These are phyloP conservation scores for Aspergillus sclerotioniger DNA, from an alignment of 495 filamentous ascomycete genomes.

Conservation along the genomic window DNA sequence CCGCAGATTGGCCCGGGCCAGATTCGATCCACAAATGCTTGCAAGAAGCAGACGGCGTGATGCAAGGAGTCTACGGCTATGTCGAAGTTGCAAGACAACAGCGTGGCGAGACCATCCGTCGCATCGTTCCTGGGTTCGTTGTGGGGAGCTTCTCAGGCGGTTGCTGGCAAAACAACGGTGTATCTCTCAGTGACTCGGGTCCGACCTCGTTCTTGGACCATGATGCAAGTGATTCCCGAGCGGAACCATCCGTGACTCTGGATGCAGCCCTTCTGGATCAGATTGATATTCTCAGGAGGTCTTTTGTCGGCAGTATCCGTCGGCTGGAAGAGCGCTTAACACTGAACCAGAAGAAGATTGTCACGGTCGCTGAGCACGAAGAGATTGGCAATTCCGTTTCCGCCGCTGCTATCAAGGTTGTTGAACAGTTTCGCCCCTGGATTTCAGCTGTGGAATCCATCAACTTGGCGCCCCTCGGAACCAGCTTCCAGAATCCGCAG, in stretches of 20 bases:
- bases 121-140: conserved; percentile 90
- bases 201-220: conserved; percentile 81
- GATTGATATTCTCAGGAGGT: conserved; percentile 77
- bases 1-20: conserved; percentile 80
- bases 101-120: conserved; percentile 80
- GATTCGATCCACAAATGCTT: conserved; percentile 93
- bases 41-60: conserved; percentile 91
- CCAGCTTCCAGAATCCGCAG: conserved; percentile 77
- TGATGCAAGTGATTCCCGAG: conserved; percentile 63
- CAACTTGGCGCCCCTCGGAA: conserved; percentile 71
- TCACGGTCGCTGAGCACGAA: conserved; percentile 68
- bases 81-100: conserved; percentile 93
- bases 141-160: conserved; percentile 76
- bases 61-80: conserved; percentile 90
- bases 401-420: conserved; percentile 67
- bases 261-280: conserved; percentile 76
- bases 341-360: conserved; percentile 71
- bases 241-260: conserved; percentile 70
- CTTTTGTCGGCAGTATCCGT: conserved; percentile 77
- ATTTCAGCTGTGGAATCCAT: conserved; percentile 84
- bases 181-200: conserved; percentile 64
- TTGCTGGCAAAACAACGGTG: conserved; percentile 90
- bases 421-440: conserved; percentile 86
- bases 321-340: conserved; percentile 81
- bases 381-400: conserved; percentile 74